Evolutionary conservation across 2,329 filamentous ascomycete genomes (phyloP).

Genomic region (Xylaria polymorpha): DNA sequence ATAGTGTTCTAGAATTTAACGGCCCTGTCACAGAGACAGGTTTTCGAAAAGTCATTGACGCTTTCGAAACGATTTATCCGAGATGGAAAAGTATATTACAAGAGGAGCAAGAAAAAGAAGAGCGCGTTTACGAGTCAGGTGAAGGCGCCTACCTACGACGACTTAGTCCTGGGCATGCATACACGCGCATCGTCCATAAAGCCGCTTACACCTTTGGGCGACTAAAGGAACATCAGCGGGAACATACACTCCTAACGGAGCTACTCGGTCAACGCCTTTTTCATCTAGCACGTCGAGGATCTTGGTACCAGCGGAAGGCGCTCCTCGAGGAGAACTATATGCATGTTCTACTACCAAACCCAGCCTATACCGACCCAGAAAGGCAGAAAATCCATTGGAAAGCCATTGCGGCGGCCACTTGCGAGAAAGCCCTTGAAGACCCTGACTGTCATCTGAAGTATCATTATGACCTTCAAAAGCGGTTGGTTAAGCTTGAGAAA

Average conservation of each 20-base stretch:
- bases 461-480: conserved; percentile 94
- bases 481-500: conserved; percentile 90
- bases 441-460: conserved; percentile 90
- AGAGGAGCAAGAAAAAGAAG: conserved; percentile 83
- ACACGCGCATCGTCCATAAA: conserved; percentile 93
- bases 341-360: conserved; percentile 67
- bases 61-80: conserved; percentile 79
- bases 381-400: conserved; percentile 86
- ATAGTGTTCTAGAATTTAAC: conserved; percentile 83
- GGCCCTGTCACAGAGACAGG: conserved; percentile 74
- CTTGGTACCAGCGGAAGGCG: conserved; percentile 96
- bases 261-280: conserved; percentile 85
- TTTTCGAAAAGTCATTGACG: conserved; percentile 74
- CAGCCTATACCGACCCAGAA: conserved; percentile 54
- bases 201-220: conserved; percentile 81
- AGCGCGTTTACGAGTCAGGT: conserved; percentile 79
- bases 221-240: conserved; percentile 81
- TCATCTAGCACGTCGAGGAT: conserved; percentile 83
- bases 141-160: conserved; percentile 90
- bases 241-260: conserved; percentile 79
- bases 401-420: conserved; percentile 78
- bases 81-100: conserved; percentile 80
- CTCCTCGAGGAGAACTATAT: conserved; percentile 96
- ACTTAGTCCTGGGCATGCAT: conserved; percentile 92
- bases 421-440: conserved; percentile 88